Evolutionary conservation across 805 yeast genomes (phyloP).

Genomic region (Yarrowia deformans): DNA sequence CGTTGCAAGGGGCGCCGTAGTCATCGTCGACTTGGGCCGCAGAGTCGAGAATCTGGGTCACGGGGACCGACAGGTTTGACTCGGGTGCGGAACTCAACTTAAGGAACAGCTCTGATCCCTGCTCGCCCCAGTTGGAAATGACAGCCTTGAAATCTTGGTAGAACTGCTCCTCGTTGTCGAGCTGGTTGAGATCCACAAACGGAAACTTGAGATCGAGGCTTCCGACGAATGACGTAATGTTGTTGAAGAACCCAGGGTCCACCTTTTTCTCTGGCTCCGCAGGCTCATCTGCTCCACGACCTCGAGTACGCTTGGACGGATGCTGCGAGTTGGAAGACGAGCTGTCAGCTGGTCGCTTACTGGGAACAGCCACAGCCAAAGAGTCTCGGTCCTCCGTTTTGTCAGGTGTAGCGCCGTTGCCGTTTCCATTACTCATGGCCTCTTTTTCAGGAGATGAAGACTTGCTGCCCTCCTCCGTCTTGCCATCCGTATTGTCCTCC

Average conservation of each 20-base stretch:
- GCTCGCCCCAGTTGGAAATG: slow-evolving; percentile 30
- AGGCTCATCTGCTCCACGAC: slow-evolving; percentile 19
- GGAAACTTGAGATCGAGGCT: background rate
- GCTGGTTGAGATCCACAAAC: background rate
- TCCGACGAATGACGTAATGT: slow-evolving; percentile 2
- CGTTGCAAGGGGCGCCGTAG: background rate
- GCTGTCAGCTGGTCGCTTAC: slow-evolving; percentile 7
- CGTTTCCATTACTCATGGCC: background rate
- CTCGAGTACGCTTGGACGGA: slow-evolving; percentile 29
- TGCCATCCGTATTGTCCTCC: no score
- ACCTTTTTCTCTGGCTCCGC: background rate
- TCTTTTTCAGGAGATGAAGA: background rate
- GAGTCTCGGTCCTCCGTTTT: background rate
- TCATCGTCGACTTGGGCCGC: slow-evolving; percentile 31
- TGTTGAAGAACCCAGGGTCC: slow-evolving; percentile 30
- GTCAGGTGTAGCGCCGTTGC: background rate
- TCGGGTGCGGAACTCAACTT: slow-evolving; percentile 31
- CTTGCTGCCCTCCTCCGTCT: background rate
- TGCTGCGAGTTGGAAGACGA: background rate
- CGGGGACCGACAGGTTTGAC: slow-evolving; percentile 33
- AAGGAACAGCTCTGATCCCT: slow-evolving; percentile 31
- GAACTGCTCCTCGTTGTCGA: slow-evolving; percentile 23
- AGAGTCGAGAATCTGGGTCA: slow-evolving; percentile 34
- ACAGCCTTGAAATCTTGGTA: slow-evolving; percentile 31
- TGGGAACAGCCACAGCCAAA: background rate